A percentile compares a stretch with the other conserved stretches of the same genome.
Evolutionary conservation across 768 basidiomycete species (phyloP).

Genomic region (Phaeolepiota aurea): DNA sequence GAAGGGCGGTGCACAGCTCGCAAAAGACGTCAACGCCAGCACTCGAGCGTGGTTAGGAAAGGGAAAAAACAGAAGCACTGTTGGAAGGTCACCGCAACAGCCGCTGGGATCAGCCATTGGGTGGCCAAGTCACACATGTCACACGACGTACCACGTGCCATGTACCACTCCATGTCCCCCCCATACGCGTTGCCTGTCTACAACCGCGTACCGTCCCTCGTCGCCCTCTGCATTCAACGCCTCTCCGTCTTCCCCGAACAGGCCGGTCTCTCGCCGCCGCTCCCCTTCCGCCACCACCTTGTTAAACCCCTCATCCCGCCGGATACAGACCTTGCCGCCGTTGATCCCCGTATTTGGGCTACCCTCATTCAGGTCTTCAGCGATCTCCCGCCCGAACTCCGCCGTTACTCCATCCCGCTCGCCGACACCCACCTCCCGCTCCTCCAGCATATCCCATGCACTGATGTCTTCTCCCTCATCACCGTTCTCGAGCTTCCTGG

Average conservation of each 20-base stretch:
- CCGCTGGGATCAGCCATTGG: not conserved
- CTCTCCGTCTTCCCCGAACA: constrained; percentile 39
- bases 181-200: constrained; percentile 6
- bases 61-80: not conserved
- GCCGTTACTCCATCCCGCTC: constrained; percentile 39
- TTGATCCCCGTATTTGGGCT: constrained; percentile 58
- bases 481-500: constrained; percentile 54
- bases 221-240: constrained; percentile 38
- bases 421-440: constrained; percentile 44
- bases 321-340: constrained; percentile 27
- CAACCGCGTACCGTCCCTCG: constrained; percentile 49
- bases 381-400: constrained; percentile 36
- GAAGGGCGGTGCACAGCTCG: no score
- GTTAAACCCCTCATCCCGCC: constrained; percentile 9
- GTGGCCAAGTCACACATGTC: not conserved
- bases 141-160: constrained; percentile 13
- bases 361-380: constrained; percentile 52
- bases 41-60: constrained; percentile 10
- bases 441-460: constrained; percentile 48
- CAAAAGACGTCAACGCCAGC: no score
- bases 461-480: constrained; percentile 51
- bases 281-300: constrained; percentile 27
- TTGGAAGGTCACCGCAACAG: not conserved
- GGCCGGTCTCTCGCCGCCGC: constrained; percentile 22
- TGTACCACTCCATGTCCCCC: constrained; percentile 9